These are phyloP conservation scores for Trichoderma erinaceum DNA, from an alignment of 495 filamentous ascomycete genomes.

Conservation along the genomic window DNA sequence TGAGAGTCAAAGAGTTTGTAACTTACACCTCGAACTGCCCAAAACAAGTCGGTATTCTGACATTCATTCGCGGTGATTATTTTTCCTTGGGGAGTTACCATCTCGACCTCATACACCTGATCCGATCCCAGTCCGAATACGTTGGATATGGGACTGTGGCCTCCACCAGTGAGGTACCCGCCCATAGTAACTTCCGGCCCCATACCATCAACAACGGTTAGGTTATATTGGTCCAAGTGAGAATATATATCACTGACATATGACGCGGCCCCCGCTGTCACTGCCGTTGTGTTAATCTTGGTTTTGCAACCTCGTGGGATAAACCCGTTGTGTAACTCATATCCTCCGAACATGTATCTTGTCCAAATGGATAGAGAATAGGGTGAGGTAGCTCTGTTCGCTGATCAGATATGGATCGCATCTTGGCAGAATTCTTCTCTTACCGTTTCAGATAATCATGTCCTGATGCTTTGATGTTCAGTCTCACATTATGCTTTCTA, in stretches of 20 bases:
- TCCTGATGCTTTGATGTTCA: conserved; percentile 41
- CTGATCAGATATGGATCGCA: neutral
- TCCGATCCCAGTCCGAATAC: conserved; percentile 54
- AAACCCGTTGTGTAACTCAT: no score
- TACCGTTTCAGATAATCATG: conserved; percentile 30
- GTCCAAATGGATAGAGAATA: conserved; percentile 51
- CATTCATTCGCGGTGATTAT: conserved; percentile 37
- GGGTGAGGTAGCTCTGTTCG: conserved; percentile 40
- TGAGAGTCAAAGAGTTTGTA: conserved; percentile 40
- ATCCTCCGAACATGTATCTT: no score
- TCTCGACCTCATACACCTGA: conserved; percentile 51
- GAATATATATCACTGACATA: conserved; percentile 31
- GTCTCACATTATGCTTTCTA: conserved; percentile 27
- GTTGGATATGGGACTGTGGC: conserved; percentile 46
- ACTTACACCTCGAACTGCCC: conserved; percentile 54
- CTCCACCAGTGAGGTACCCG: conserved; percentile 52
- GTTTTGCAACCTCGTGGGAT: no score
- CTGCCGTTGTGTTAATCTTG: no score
- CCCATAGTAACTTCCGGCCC: conserved; percentile 44
- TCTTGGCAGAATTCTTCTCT: conserved; percentile 14
- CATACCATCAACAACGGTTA: conserved; percentile 40
- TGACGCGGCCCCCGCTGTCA: conserved; percentile 45
- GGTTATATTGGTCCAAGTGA: conserved; percentile 26
- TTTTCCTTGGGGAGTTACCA: conserved; percentile 43
- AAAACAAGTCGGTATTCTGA: conserved; percentile 50